These are phyloP conservation scores for Blumeriella jaapii DNA, from an alignment of 2,329 filamentous ascomycete genomes.

Conservation along the genomic window DNA sequence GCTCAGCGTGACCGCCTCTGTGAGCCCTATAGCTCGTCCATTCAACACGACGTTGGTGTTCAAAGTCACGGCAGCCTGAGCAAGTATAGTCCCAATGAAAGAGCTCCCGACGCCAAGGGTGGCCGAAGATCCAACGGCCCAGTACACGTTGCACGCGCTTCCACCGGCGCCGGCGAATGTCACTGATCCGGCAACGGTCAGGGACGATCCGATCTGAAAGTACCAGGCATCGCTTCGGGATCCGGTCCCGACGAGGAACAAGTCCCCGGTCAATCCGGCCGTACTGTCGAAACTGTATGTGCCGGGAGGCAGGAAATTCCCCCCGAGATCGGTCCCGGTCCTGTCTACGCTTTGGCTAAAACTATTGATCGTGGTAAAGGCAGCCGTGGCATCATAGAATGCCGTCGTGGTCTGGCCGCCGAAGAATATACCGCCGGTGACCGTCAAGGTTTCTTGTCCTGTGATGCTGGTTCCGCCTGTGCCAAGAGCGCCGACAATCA, in stretches of 20 bases:
- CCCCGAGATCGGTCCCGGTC: conserved; percentile 1
- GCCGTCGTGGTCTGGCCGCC: neutral
- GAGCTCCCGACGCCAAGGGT: conserved; percentile 4
- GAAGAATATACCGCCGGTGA: neutral
- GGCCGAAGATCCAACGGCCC: conserved; percentile 7
- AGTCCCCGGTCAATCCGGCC: conserved; percentile 1
- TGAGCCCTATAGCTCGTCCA: conserved; percentile 5
- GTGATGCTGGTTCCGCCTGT: conserved; percentile 3
- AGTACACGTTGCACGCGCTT: conserved; percentile 5
- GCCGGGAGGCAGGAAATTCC: neutral
- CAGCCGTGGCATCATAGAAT: neutral
- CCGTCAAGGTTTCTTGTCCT: neutral
- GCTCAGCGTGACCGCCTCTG: conserved; percentile 5
- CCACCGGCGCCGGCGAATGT: conserved; percentile 1
- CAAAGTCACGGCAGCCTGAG: conserved; percentile 4
- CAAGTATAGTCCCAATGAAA: conserved; percentile 9
- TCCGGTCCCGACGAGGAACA: conserved; percentile 1
- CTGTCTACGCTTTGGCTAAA: neutral
- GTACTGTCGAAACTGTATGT: conserved; percentile 1
- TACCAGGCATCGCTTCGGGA: conserved; percentile 4
- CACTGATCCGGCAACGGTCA: neutral
- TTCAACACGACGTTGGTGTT: neutral
- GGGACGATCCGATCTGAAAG: conserved; percentile 5
- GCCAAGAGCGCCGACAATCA: conserved; percentile 1
- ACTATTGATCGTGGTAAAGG: neutral